phyloP scores from a whole-genome alignment of 129 eudicot genomes.

The Centrapalus pauciflorus region DNA sequence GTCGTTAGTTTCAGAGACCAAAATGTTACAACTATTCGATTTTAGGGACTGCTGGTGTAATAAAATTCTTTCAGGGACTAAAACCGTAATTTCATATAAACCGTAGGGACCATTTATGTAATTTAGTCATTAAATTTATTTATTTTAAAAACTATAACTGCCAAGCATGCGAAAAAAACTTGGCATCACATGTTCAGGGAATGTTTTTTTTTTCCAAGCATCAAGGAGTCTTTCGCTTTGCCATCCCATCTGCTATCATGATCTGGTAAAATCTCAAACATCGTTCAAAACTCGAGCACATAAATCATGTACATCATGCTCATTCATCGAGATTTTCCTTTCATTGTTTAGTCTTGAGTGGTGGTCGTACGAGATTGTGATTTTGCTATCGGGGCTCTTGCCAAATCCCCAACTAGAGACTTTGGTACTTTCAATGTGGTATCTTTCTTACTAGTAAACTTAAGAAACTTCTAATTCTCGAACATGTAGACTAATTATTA shows the following conservation, averaged over 20 bases:
- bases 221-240: conserved; percentile 27
- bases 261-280: conserved; percentile 31
- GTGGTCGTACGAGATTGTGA: conserved; percentile 55
- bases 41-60: no score
- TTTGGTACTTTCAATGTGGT: conserved; percentile 67
- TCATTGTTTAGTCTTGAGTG: conserved; percentile 41
- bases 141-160: no score
- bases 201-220: conserved; percentile 14
- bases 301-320: not conserved
- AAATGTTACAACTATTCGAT: no score
- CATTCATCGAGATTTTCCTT: not conserved
- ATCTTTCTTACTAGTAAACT: not conserved
- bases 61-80: no score
- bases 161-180: conserved; percentile 33
- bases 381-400: conserved; percentile 45
- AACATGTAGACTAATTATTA: not conserved
- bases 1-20: no score
- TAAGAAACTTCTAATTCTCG: not conserved
- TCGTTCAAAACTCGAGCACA: not conserved
- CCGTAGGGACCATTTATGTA: no score
- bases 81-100: no score
- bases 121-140: no score
- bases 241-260: conserved; percentile 37
- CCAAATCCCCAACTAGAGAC: conserved; percentile 61
- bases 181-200: conserved; percentile 24